Evolutionary conservation across 176 grass and related monocot species (phyloP).

Genomic region (Raddia distichophylla): DNA sequence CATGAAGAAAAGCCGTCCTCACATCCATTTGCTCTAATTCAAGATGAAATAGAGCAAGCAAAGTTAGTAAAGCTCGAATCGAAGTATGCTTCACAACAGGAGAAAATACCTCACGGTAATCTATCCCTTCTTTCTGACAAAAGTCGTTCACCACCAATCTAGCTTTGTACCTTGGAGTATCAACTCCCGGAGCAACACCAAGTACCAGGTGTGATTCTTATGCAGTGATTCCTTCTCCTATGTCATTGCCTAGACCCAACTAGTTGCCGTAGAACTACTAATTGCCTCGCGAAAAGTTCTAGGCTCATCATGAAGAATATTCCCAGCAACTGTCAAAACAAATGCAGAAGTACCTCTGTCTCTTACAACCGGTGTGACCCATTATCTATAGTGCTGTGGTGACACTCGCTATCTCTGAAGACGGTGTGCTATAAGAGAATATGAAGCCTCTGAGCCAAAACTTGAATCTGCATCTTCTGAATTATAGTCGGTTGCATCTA

Average conservation of each 20-base stretch:
- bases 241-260: conserved; percentile 11
- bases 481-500: background rate
- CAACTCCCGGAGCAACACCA: too few relatives aligned
- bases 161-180: too few relatives aligned
- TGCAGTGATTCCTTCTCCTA: conserved; percentile 31
- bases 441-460: background rate
- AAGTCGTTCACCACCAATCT: too few relatives aligned
- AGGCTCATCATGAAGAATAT: background rate
- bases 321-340: background rate
- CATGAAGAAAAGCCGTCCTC: too few relatives aligned
- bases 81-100: too few relatives aligned
- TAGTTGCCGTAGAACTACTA: background rate
- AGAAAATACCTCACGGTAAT: too few relatives aligned
- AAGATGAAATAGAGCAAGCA: too few relatives aligned
- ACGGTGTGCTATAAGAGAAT: background rate
- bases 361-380: background rate
- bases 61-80: too few relatives aligned
- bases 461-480: background rate
- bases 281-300: background rate
- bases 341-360: background rate
- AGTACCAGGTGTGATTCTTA: conserved; percentile 25
- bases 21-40: too few relatives aligned
- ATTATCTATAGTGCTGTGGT: background rate
- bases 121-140: too few relatives aligned
- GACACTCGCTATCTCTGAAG: background rate